These are phyloP conservation scores for Aegilops bicornis DNA, from an alignment of 176 grass and related monocot genomes.

Conservation along the genomic window DNA sequence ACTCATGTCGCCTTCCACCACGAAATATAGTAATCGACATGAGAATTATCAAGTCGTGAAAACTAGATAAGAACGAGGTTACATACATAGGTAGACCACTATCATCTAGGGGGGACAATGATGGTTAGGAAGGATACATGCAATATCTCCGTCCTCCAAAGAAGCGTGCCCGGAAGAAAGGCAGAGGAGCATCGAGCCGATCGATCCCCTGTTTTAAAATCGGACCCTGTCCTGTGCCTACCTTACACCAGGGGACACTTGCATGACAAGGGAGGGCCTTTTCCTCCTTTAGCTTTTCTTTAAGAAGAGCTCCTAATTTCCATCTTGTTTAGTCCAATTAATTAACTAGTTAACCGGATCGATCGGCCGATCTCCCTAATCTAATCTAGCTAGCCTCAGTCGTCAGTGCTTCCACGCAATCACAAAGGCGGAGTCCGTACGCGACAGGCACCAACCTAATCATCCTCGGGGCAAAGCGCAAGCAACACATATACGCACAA, in stretches of 20 bases:
- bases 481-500: neutral
- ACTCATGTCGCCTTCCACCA: neutral
- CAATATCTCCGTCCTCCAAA: neutral
- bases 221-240: conserved; percentile 33
- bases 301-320: neutral
- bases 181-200: neutral
- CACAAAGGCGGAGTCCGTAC: neutral
- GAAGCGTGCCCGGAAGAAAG: neutral
- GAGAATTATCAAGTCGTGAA: neutral
- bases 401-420: neutral
- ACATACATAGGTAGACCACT: too few relatives aligned
- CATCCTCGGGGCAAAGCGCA: neutral
- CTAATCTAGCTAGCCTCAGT: neutral
- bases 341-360: neutral
- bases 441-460: neutral
- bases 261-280: neutral
- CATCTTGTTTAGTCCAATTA: neutral
- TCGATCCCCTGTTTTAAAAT: neutral
- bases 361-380: neutral
- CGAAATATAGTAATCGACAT: neutral
- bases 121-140: neutral
- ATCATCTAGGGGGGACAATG: neutral
- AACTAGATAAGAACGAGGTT: neutral
- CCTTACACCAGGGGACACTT: conserved; percentile 41
- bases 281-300: neutral